These are phyloP conservation scores for Botrytis fragariae DNA, from an alignment of 2,329 filamentous ascomycete genomes.

Conservation along the genomic window DNA sequence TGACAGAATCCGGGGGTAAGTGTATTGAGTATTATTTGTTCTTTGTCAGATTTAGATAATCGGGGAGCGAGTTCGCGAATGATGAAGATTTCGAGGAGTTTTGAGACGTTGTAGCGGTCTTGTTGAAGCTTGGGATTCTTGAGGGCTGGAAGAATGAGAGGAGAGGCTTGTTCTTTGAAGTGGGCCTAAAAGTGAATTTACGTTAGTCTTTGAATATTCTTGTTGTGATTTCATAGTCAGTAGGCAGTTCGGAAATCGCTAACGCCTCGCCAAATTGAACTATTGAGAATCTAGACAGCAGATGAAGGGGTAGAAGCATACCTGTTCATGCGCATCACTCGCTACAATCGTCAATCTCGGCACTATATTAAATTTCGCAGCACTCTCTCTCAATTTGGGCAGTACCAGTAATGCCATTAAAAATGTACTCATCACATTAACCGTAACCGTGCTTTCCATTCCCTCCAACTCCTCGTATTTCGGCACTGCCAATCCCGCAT, in stretches of 20 bases:
- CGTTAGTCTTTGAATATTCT: background rate
- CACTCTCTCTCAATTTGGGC: conserved; percentile 32
- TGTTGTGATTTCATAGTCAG: background rate
- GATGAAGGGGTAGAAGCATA: conserved; percentile 4
- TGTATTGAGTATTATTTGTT: conserved; percentile 38
- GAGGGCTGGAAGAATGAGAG: conserved; percentile 29
- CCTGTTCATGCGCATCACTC: conserved; percentile 34
- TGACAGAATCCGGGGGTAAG: conserved; percentile 40
- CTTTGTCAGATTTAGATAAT: conserved; percentile 29
- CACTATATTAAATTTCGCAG: conserved; percentile 25
- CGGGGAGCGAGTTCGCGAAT: conserved; percentile 37
- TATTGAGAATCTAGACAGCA: background rate
- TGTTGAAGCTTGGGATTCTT: conserved; percentile 27
- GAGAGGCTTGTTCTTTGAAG: conserved; percentile 30
- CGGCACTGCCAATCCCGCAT: conserved; percentile 31
- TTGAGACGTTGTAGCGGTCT: conserved; percentile 40
- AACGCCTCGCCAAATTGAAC: background rate
- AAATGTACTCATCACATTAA: conserved; percentile 39
- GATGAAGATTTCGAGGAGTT: conserved; percentile 39
- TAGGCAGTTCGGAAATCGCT: background rate
- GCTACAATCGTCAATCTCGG: conserved; percentile 33
- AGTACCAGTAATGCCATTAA: conserved; percentile 36
- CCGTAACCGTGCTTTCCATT: conserved; percentile 33
- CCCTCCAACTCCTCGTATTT: conserved; percentile 30
- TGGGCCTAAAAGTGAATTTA: conserved; percentile 25